phyloP scores from a whole-genome alignment of 2,329 filamentous ascomycete species.

The Dactylonectria estremocensis region DNA sequence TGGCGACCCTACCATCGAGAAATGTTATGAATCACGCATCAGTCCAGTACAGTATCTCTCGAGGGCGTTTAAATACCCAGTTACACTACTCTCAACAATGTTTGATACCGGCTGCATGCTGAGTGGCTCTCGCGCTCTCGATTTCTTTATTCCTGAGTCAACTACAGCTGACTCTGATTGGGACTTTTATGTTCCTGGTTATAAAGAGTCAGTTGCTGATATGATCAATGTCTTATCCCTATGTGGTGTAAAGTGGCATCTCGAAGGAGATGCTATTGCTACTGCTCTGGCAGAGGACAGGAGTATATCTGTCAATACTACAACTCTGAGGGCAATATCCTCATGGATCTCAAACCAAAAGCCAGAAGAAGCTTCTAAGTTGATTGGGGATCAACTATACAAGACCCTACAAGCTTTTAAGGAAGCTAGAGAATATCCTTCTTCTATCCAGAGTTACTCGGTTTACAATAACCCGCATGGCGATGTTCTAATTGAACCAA shows the following conservation, averaged over 20 bases:
- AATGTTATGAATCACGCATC: not conserved
- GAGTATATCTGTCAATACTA: not conserved
- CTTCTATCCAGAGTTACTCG: not conserved
- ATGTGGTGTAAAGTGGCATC: slow-evolving; percentile 21
- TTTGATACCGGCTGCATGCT: slow-evolving; percentile 30
- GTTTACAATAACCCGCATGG: too few relatives aligned
- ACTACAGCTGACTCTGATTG: slow-evolving; percentile 20
- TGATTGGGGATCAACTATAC: not conserved
- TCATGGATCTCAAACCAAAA: not conserved
- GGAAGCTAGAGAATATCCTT: not conserved
- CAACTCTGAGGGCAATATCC: not conserved
- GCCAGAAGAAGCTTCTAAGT: not conserved
- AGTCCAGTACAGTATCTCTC: slow-evolving; percentile 22
- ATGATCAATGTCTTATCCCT: slow-evolving; percentile 20
- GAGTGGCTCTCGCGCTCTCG: slow-evolving; percentile 24
- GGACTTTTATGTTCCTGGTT: slow-evolving; percentile 34
- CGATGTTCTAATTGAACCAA: not conserved
- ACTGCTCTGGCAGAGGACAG: not conserved
- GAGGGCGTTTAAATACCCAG: slow-evolving; percentile 20
- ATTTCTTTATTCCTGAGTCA: slow-evolving; percentile 26
- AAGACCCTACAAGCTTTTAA: not conserved
- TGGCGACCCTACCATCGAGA: slow-evolving; percentile 5
- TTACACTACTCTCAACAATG: slow-evolving; percentile 26
- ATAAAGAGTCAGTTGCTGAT: slow-evolving; percentile 30
- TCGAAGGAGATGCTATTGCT: slow-evolving; percentile 1